These are phyloP conservation scores for Scytalidium lignicola DNA, from an alignment of 2,329 filamentous ascomycete genomes.

Conservation along the genomic window DNA sequence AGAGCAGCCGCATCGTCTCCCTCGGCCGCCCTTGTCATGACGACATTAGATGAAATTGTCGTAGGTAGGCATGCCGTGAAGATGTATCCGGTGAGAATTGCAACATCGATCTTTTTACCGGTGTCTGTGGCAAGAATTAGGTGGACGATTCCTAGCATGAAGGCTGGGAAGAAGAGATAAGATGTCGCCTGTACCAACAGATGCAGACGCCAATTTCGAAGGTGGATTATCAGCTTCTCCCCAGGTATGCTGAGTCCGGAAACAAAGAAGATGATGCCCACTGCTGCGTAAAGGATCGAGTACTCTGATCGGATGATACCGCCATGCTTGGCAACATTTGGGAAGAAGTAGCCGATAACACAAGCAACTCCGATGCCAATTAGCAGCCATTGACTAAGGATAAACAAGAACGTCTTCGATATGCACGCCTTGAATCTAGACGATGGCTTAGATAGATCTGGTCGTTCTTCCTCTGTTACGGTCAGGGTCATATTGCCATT, in stretches of 20 bases:
- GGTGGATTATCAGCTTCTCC: conserved; percentile 54
- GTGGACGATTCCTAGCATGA: conserved; percentile 45
- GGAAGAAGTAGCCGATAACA: conserved; percentile 42
- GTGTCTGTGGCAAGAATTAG: conserved; percentile 8
- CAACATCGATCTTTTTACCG: conserved; percentile 42
- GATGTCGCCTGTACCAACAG: conserved; percentile 62
- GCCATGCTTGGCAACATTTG: conserved; percentile 42
- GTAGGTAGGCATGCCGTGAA: conserved; percentile 54
- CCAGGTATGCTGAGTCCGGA: conserved; percentile 65
- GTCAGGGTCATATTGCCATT: too few species aligned
- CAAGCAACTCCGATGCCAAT: conserved; percentile 52
- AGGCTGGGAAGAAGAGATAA: conserved; percentile 59
- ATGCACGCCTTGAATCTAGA: too few species aligned
- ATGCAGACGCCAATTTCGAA: conserved; percentile 63
- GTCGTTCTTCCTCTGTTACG: too few species aligned
- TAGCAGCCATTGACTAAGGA: conserved; percentile 50
- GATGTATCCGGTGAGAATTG: conserved; percentile 56
- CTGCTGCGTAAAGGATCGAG: conserved; percentile 63
- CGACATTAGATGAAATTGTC: conserved; percentile 67
- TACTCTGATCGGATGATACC: conserved; percentile 48
- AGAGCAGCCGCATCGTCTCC: conserved; percentile 62
- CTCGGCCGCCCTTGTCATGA: conserved; percentile 65
- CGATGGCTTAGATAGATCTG: too few species aligned
- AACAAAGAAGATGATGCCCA: conserved; percentile 65
- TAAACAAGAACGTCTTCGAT: too few species aligned